Conservation (phyloP, 1,284 basidiomycete species). For the Fomitopsis betulina region DNA sequence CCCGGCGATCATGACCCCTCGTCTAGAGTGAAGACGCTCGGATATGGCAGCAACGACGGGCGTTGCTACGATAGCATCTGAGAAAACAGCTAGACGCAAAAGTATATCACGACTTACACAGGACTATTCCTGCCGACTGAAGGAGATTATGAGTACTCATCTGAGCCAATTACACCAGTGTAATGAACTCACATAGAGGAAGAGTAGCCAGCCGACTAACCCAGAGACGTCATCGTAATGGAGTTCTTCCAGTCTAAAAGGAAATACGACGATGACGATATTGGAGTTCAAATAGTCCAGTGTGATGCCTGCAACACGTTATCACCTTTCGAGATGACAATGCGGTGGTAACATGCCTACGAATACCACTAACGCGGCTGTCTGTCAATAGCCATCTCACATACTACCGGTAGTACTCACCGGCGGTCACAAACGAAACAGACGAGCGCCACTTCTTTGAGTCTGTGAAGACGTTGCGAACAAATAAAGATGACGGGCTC, state of each 20-base stretch:
- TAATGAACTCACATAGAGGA: conserved; percentile 41
- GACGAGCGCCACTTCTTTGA: too few relatives aligned
- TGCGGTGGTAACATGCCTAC: too few relatives aligned
- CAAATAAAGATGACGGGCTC: too few relatives aligned
- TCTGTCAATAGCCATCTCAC: too few relatives aligned
- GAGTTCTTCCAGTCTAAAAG: conserved; percentile 56
- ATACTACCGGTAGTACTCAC: too few relatives aligned
- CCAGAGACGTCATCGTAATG: conserved; percentile 45
- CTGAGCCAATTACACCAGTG: not conserved
- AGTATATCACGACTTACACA: conserved; percentile 8
- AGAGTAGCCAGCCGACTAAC: conserved; percentile 59
- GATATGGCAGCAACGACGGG: conserved; percentile 62
- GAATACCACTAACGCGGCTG: too few relatives aligned
- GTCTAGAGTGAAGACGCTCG: conserved; percentile 51
- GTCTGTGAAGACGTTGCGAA: too few relatives aligned
- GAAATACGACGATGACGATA: conserved; percentile 63
- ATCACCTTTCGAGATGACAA: too few relatives aligned
- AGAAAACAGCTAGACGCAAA: not conserved
- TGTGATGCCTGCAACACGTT: not conserved
- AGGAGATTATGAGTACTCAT: not conserved
- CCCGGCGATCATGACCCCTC: conserved; percentile 51
- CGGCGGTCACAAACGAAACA: too few relatives aligned
- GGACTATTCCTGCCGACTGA: conserved; percentile 20
- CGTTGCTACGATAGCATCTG: conserved; percentile 51
- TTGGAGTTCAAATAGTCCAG: conserved; percentile 55